phyloP scores from a whole-genome alignment of 768 basidiomycete genomes.

The Mycena indigotica region DNA sequence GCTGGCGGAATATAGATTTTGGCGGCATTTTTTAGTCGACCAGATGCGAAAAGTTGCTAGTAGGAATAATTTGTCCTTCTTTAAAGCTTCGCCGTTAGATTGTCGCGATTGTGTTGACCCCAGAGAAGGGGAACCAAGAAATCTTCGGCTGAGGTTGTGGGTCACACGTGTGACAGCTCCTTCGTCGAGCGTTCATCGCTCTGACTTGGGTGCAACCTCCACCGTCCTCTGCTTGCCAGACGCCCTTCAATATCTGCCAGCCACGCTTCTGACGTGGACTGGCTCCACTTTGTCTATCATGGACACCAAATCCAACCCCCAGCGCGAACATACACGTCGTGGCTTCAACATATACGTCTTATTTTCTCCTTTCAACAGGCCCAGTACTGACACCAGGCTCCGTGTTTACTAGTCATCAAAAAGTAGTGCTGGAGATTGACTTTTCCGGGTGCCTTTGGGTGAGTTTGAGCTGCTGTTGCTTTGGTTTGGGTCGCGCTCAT shows the following conservation, averaged over 20 bases:
- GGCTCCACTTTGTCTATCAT: constrained; percentile 31
- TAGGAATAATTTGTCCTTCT: no score
- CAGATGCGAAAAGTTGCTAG: constrained; percentile 28
- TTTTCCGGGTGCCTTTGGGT: constrained; percentile 88
- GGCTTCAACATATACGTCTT: constrained; percentile 89
- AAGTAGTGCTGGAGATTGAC: constrained; percentile 92
- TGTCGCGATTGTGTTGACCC: no score
- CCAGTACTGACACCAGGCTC: constrained; percentile 44
- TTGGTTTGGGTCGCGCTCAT: constrained; percentile 23
- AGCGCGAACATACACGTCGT: constrained; percentile 78
- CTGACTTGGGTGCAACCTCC: constrained; percentile 32
- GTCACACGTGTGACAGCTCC: constrained; percentile 10
- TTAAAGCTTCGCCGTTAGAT: no score
- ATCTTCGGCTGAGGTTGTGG: no score
- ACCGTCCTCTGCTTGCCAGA: constrained; percentile 5
- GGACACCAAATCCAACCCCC: constrained; percentile 59
- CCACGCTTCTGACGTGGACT: constrained; percentile 11
- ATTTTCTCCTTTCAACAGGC: constrained; percentile 29
- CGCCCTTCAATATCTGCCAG: background rate
- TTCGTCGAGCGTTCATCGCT: background rate
- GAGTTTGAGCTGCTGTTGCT: constrained; percentile 28
- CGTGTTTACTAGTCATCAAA: constrained; percentile 91
- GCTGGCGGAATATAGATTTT: constrained; percentile 88
- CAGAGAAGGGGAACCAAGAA: no score
- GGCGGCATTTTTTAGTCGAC: constrained; percentile 56